Base-by-base conservation (phyloP, 2,329 filamentous ascomycete genomes). In the Orbilia oligospora region DNA sequence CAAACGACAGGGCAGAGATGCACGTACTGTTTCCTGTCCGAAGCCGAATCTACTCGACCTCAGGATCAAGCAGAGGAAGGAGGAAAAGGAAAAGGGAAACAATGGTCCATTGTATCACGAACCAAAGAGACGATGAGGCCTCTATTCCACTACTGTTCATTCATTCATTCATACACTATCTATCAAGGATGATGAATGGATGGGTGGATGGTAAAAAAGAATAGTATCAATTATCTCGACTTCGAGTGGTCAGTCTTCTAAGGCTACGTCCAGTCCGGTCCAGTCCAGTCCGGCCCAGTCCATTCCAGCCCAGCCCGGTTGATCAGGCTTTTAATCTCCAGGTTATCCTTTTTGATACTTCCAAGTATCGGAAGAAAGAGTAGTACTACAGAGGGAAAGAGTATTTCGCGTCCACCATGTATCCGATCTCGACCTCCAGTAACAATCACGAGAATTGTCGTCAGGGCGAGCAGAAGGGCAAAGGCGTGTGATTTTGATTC, bases 1-100 rank as follows among this genome's bases (percentile, higher is more conserved):
- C 85, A 86, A 91, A 82, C 88, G 89, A 72, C 89, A 92, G 76
- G 94, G 96, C 16, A 91, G 97, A 71, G 86, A 90, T 24, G 94
- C 93, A 36, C 90, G 88, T 49, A 92, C 91, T 1, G 89, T 91
- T 20, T 96, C 93, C 86, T 99, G 96, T 83, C 96, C 96, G 0
- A 95, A 95, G 83, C 89, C 93, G 6, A 89, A 87, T 81, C 86
- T 97, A 71, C 86, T 99, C 72, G 89, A 89, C 84, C 86, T 97
- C 80, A 97, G 97, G 85, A 90, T 97, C 87, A 91, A 92, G 87
- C 94, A 97, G 84, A 87, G 90, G 79, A 87, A 88, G 10, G 84
- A 89, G 80, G 81, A 79, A 80, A 77, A 64, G 82, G 75, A 81
- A 49, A 69, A 68, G 5, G 58, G 64, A 22, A 49, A 18, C n/a